Evolutionary conservation across 2,329 filamentous ascomycete genomes (phyloP), one percentile per base, ranked within the genome.

Genomic region (Monosporascus sp.): DNA sequence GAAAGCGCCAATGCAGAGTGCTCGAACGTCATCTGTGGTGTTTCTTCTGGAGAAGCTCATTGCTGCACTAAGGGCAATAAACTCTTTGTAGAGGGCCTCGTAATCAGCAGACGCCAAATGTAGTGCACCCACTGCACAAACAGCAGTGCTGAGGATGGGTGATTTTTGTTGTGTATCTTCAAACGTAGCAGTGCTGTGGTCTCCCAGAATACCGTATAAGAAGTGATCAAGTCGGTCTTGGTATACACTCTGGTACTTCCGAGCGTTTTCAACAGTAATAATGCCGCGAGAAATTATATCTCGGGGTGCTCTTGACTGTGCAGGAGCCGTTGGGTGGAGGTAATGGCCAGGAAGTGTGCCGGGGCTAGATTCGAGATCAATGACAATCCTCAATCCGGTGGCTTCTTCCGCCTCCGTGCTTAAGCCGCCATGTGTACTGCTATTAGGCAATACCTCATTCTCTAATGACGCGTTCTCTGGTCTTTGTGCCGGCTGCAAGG

Each of bases 1-100:
- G 59, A 86, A 86, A 1, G 83, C 81, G 4, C 79, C 84, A 24
- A 86, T 79, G 56, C 80, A 84, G 3, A 86, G 74, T 1, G 78
- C 84, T 7, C 82, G 77, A 38, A 86, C 75, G 53, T 81, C 79
- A 56, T 86, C 82, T 17, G 81, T 65, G 14, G 77, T 79, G 47
- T 84, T 76, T 22, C 78, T 75, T 38, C 78, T 41, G 31, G 51
- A 55, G 35, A 53, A 47, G 24, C 26, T 47, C 35, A 38, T 19
- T 14, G 35, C 47, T 9, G 40, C 48, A 35, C 31, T 46, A 19
- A 44, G 27, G 16, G 47, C 40, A 22, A 51, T 19, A 35, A 55
- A 55, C 24, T 52, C 51, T 16, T 11, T 38, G 19, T 50, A 50
- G 22, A 46, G 31, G 41, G 37, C 16, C 37, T 53, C 47, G 43